Conservation (phyloP, 2,329 filamentous ascomycete species). For the Epichloe typhina region DNA sequence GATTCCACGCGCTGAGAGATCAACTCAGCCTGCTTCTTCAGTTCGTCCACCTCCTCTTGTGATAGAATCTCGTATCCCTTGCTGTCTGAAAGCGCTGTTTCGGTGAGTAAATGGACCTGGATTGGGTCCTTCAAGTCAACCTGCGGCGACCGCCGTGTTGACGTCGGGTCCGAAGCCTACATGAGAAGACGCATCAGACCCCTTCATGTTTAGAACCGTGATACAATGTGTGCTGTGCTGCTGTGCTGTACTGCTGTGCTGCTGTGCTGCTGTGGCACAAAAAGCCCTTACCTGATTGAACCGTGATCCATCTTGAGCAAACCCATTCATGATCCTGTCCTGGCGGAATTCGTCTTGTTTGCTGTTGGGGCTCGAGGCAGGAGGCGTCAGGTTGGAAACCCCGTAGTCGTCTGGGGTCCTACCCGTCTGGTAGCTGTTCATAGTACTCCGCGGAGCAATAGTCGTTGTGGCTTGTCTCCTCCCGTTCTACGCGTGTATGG, state of each 20-base stretch:
- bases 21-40: slow-evolving; percentile 75
- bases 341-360: slow-evolving; percentile 48
- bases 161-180: not conserved
- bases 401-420: slow-evolving; percentile 24
- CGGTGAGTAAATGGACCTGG: slow-evolving; percentile 80
- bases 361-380: slow-evolving; percentile 25
- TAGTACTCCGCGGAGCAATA: slow-evolving; percentile 9
- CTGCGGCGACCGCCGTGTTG: slow-evolving; percentile 26
- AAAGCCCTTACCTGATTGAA: slow-evolving; percentile 42
- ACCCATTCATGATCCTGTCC: slow-evolving; percentile 22
- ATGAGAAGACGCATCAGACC: not conserved
- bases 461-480: slow-evolving; percentile 1
- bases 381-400: slow-evolving; percentile 17
- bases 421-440: slow-evolving; percentile 27
- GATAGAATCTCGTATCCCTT: slow-evolving; percentile 73
- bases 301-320: slow-evolving; percentile 29
- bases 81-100: slow-evolving; percentile 86
- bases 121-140: slow-evolving; percentile 59
- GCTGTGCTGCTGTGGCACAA: not conserved
- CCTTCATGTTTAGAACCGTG: not conserved
- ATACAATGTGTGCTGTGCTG: not conserved
- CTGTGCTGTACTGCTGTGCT: not conserved
- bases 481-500: slow-evolving; percentile 7
- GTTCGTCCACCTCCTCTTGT: slow-evolving; percentile 76
- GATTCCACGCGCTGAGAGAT: slow-evolving; percentile 69